These are phyloP conservation scores for Singerocomus inundabilis DNA, from an alignment of 1,284 basidiomycete species.

Conservation along the genomic window DNA sequence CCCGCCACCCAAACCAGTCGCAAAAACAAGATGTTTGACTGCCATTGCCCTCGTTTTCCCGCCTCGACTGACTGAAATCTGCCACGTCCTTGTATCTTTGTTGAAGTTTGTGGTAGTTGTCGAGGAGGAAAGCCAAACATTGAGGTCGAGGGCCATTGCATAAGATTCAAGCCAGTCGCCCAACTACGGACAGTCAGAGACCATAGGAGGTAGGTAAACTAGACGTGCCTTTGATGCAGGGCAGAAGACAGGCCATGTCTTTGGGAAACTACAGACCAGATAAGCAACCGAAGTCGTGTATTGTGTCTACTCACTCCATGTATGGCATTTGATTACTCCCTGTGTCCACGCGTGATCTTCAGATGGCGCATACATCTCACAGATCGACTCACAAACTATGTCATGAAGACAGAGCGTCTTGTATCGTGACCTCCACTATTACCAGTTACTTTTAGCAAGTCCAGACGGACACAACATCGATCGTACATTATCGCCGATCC, in stretches of 20 bases:
- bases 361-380: not conserved
- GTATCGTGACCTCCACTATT: slow-evolving; percentile 33
- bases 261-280: slow-evolving; percentile 30
- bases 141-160: slow-evolving; percentile 50
- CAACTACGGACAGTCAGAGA: slow-evolving; percentile 34
- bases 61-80: slow-evolving; percentile 27
- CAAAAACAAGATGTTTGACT: slow-evolving; percentile 39
- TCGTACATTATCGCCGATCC: slow-evolving; percentile 39
- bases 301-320: slow-evolving; percentile 19
- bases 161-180: slow-evolving; percentile 61
- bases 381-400: slow-evolving; percentile 22
- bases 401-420: slow-evolving; percentile 25
- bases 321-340: slow-evolving; percentile 28
- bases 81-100: slow-evolving; percentile 34
- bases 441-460: slow-evolving; percentile 1
- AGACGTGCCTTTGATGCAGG: slow-evolving; percentile 33
- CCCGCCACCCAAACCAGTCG: slow-evolving; percentile 40
- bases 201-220: not conserved
- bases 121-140: slow-evolving; percentile 50
- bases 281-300: not conserved
- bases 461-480: not conserved
- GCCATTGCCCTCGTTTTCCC: slow-evolving; percentile 27
- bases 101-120: slow-evolving; percentile 37
- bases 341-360: slow-evolving; percentile 3
- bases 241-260: slow-evolving; percentile 39